A percentile compares a stretch with the other conserved stretches of the same genome.
phyloP scores from a whole-genome alignment of 1,139 yeast genomes.

The Zygoascus hellenicus region DNA sequence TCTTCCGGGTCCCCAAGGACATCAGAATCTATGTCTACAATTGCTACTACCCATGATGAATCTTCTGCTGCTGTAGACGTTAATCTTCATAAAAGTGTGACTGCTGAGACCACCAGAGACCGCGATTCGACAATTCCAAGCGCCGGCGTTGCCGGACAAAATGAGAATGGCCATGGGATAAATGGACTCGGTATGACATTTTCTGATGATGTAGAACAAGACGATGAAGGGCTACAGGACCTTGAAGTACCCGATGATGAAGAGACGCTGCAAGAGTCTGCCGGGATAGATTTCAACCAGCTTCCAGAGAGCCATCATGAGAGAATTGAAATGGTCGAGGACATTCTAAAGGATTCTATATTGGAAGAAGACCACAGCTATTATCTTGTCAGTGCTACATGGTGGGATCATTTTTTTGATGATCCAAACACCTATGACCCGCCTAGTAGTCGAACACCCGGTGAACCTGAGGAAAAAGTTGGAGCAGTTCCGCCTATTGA shows the following conservation, averaged over 20 bases:
- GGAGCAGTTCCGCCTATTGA: conserved; percentile 4
- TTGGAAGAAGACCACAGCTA: conserved; percentile 7
- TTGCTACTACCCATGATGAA: not conserved
- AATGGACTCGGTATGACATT: no score
- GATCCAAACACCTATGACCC: not conserved
- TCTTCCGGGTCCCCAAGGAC: not conserved
- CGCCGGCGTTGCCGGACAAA: no score
- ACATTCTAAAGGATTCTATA: not conserved
- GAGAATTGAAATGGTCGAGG: conserved; percentile 5
- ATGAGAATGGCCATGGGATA: no score
- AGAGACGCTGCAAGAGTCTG: not conserved
- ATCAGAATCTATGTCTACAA: not conserved
- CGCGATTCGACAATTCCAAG: no score
- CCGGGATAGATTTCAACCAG: conserved; percentile 1
- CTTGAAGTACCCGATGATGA: conserved; percentile 2
- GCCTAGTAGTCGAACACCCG: not conserved
- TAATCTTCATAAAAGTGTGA: not conserved
- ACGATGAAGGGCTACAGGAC: not conserved
- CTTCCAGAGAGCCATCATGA: conserved; percentile 7
- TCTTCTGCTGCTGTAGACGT: not conserved
- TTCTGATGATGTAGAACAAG: no score
- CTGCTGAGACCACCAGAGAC: not conserved
- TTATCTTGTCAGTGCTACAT: conserved; percentile 8
- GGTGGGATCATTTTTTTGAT: conserved; percentile 11
- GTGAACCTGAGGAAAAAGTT: not conserved